Evolutionary conservation across 192 early-diverging fungal genomes (phyloP).

Genomic region (Gryganskiella cystojenkinii): DNA sequence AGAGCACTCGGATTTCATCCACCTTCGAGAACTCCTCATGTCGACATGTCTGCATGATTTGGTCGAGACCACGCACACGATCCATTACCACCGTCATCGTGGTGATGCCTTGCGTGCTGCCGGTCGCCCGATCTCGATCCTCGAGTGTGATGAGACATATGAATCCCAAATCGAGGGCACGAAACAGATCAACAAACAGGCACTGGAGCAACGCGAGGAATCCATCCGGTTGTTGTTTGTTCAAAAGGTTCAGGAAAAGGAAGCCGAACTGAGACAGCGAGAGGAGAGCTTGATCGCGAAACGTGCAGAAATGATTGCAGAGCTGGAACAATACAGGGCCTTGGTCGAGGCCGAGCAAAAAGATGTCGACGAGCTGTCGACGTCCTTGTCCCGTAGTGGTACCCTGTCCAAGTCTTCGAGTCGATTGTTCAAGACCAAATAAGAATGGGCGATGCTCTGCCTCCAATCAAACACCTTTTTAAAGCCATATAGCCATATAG

Average conservation of each 20-base stretch:
- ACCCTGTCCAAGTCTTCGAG: slow-evolving; percentile 34
- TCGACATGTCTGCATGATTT: slow-evolving; percentile 77
- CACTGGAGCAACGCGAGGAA: slow-evolving; percentile 81
- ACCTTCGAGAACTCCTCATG: slow-evolving; percentile 78
- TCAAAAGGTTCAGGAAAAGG: slow-evolving; percentile 59
- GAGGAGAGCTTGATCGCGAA: slow-evolving; percentile 58
- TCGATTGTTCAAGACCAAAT: slow-evolving; percentile 46
- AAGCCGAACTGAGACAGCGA: slow-evolving; percentile 51
- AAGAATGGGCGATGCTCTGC: too few species aligned
- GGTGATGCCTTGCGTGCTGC: slow-evolving; percentile 68
- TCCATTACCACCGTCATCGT: slow-evolving; percentile 82
- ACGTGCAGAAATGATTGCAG: slow-evolving; percentile 29
- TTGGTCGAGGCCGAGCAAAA: slow-evolving; percentile 37
- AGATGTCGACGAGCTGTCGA: slow-evolving; percentile 39
- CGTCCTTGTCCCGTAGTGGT: slow-evolving; percentile 18
- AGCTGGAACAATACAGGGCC: slow-evolving; percentile 31
- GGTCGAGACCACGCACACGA: slow-evolving; percentile 80
- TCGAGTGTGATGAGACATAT: slow-evolving; percentile 85
- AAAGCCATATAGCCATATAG: too few species aligned
- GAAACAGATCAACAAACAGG: slow-evolving; percentile 66
- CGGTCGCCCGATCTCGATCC: slow-evolving; percentile 82
- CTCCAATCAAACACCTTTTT: too few species aligned
- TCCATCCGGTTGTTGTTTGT: slow-evolving; percentile 73
- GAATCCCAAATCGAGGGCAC: slow-evolving; percentile 77
- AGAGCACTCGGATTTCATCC: slow-evolving; percentile 80